phyloP scores from a whole-genome alignment of 108 stramenopile species.

The Nitzschia sp. region DNA sequence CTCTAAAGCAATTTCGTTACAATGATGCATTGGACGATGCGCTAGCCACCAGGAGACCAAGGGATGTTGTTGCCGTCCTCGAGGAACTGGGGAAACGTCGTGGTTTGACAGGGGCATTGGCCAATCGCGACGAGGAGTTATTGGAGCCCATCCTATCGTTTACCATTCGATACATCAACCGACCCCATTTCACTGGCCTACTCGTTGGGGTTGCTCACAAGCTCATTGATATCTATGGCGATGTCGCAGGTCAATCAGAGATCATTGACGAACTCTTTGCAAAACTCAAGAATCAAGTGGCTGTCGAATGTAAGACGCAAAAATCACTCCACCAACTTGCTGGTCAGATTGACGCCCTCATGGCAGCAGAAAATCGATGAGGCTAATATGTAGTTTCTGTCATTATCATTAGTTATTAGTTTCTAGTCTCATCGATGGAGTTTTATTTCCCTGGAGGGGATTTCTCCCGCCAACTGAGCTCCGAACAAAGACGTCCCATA shows the following conservation, averaged over 20 bases:
- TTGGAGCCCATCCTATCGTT: slow-evolving; percentile 84
- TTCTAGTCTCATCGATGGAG: no score
- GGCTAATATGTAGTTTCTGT: no score
- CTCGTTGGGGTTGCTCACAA: slow-evolving; percentile 61
- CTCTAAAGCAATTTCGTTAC: slow-evolving; percentile 85
- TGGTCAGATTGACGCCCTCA: slow-evolving; percentile 76
- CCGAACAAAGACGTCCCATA: no score
- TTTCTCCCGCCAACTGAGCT: no score
- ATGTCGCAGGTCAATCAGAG: slow-evolving; percentile 70
- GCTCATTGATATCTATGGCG: slow-evolving; percentile 48
- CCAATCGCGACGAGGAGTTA: slow-evolving; percentile 84
- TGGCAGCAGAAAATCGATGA: slow-evolving; percentile 32
- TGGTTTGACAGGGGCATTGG: slow-evolving; percentile 71
- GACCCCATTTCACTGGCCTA: slow-evolving; percentile 69
- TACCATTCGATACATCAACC: slow-evolving; percentile 72
- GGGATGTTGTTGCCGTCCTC: slow-evolving; percentile 71
- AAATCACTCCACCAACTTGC: slow-evolving; percentile 55
- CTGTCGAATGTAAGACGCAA: slow-evolving; percentile 63
- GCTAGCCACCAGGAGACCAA: slow-evolving; percentile 64
- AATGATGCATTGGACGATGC: slow-evolving; percentile 87
- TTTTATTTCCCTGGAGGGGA: no score
- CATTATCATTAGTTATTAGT: no score
- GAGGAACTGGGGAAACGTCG: slow-evolving; percentile 85
- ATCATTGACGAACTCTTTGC: slow-evolving; percentile 81
- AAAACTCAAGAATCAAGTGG: slow-evolving; percentile 73